Evolutionary conservation across 1,139 yeast genomes (phyloP), one percentile per base, ranked within the genome.

Genomic region (Diutina catenulata): DNA sequence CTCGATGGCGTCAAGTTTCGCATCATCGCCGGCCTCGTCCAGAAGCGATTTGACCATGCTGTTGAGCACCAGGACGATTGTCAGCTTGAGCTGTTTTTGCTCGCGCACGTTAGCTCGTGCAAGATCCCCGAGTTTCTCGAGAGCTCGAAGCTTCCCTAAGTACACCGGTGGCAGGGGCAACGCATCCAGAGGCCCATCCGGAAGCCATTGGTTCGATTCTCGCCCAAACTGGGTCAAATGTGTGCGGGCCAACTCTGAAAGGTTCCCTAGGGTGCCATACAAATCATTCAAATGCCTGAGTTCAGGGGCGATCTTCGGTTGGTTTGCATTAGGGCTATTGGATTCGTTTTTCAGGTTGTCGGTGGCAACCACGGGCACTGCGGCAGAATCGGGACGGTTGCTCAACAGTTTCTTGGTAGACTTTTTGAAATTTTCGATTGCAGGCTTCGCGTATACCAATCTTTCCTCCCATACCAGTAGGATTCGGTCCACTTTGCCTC

Each of bases 381-480:
- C 36, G 7, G 28, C 28, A 3, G 28, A 28, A 16, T n/a, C n/a
- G 10, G 36, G 28, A 9, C 15, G 28, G 6, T 26, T 14, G 11
- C 5, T 14, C 20, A 23, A 21, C 28, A 24, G 36, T 15, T 16
- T 11, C 15, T 33, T 24, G 28, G 27, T 16, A 3, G 36, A 22
- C 22, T 4, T 28, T 16, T 16, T 16, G 19, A 23, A 31, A 11
- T 11, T n/a, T 3, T 14, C 24, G 21, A 31, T 31, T 6, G 20
- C 24, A 3, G 16, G 7, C 6, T n/a, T 7, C 2, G 63, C 45
- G 47, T 80, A 83, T 2, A 86, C 71, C 20, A 55, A 52, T 38
- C 95, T 62, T 42, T 82, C 82, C 39, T 68, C 68, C 94, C 95
- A 82, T 13, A 86, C 93, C 36, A 64, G 71, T 2, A 83, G 63